Evolutionary conservation across 768 basidiomycete genomes (phyloP).

Genomic region (Suillus variegatus): DNA sequence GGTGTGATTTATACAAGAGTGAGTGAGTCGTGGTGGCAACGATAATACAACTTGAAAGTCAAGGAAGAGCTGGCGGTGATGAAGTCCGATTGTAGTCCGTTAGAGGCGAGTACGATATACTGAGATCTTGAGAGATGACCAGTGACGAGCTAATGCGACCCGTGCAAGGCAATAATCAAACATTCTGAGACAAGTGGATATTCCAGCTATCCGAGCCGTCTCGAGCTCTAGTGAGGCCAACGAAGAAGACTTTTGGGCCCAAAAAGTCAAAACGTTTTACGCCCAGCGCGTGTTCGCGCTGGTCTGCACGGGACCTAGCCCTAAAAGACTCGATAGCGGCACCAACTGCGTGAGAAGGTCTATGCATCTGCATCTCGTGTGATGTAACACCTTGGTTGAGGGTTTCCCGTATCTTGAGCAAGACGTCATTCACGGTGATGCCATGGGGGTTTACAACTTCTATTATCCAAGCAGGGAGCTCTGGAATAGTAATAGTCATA

Average conservation of each 20-base stretch:
- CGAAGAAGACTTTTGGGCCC: slow-evolving; percentile 31
- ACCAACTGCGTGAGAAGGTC: slow-evolving; percentile 21
- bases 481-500: slow-evolving; percentile 22
- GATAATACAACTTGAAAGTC: not conserved
- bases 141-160: not conserved
- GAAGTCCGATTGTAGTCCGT: not conserved
- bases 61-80: not conserved
- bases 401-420: slow-evolving; percentile 26
- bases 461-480: slow-evolving; percentile 29
- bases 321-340: slow-evolving; percentile 31
- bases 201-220: slow-evolving; percentile 32
- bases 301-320: slow-evolving; percentile 29
- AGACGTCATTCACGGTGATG: slow-evolving; percentile 31
- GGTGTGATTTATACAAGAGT: not conserved
- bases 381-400: slow-evolving; percentile 28
- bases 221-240: slow-evolving; percentile 29
- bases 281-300: slow-evolving; percentile 39
- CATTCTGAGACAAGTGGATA: slow-evolving; percentile 23
- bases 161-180: slow-evolving; percentile 11
- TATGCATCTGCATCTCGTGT: slow-evolving; percentile 19
- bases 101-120: not conserved
- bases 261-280: slow-evolving; percentile 42
- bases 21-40: not conserved
- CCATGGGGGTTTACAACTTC: slow-evolving; percentile 30
- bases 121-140: not conserved